These are phyloP conservation scores for Ophiostoma fasciatum DNA, from an alignment of 2,329 filamentous ascomycete species.

Conservation along the genomic window DNA sequence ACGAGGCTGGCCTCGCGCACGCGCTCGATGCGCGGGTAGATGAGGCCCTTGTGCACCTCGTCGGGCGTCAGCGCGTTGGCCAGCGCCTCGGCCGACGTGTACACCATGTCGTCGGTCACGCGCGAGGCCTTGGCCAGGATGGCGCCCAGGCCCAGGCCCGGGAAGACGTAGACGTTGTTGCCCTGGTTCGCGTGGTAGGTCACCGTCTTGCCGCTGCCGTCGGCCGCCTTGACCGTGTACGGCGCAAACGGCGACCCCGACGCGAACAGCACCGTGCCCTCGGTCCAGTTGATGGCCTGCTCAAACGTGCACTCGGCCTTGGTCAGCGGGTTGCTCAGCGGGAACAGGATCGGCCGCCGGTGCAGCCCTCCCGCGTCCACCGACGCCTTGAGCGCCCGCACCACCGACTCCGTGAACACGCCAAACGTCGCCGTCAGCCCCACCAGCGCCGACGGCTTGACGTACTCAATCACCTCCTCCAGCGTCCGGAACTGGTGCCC, in stretches of 20 bases:
- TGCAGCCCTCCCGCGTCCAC: slow-evolving; percentile 51
- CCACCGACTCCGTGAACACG: slow-evolving; percentile 77
- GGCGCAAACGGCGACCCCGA: slow-evolving; percentile 85
- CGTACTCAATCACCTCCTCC: slow-evolving; percentile 83
- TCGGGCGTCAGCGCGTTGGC: slow-evolving; percentile 63
- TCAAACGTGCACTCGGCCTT: slow-evolving; percentile 98
- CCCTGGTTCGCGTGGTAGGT: slow-evolving; percentile 72
- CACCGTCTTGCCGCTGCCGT: slow-evolving; percentile 41
- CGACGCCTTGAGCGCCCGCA: slow-evolving; percentile 53
- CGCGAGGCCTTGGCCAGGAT: slow-evolving; percentile 79
- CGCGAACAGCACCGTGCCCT: slow-evolving; percentile 84
- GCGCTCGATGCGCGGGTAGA: slow-evolving; percentile 83
- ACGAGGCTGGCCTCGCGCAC: slow-evolving; percentile 80
- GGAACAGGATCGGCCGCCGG: slow-evolving; percentile 82
- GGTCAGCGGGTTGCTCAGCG: slow-evolving; percentile 85
- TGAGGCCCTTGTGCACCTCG: slow-evolving; percentile 68
- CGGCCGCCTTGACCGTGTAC: slow-evolving; percentile 47
- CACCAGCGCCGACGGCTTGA: slow-evolving; percentile 87
- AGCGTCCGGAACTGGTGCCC: slow-evolving; percentile 62
- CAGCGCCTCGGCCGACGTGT: slow-evolving; percentile 75
- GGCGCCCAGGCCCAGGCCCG: slow-evolving; percentile 82
- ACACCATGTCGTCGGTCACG: slow-evolving; percentile 93
- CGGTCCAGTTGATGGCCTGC: slow-evolving; percentile 79
- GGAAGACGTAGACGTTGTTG: slow-evolving; percentile 88
- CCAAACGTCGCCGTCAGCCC: slow-evolving; percentile 90